These are phyloP conservation scores for Neurospora terricola DNA, from an alignment of 495 filamentous ascomycete genomes.

Conservation along the genomic window DNA sequence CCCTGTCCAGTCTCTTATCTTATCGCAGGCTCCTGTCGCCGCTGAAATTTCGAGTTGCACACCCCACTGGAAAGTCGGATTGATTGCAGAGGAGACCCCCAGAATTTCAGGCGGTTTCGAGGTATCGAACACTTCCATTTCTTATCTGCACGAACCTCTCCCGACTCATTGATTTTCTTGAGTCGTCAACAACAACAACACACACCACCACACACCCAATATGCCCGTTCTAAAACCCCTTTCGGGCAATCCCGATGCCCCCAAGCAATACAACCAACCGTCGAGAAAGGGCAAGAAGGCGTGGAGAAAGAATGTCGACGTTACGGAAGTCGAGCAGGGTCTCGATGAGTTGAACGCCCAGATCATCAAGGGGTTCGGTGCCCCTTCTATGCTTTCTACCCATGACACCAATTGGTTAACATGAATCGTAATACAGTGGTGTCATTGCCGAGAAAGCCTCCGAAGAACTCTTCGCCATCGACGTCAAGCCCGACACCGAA, in stretches of 20 bases:
- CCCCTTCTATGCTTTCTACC: background rate
- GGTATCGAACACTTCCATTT: background rate
- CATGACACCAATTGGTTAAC: constrained; percentile 13
- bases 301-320: constrained; percentile 95
- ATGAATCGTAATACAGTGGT: constrained; percentile 44
- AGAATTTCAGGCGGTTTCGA: background rate
- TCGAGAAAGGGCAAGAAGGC: constrained; percentile 97
- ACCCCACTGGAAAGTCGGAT: background rate
- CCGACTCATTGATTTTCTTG: background rate
- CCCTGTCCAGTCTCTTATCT: constrained; percentile 13
- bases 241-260: constrained; percentile 30
- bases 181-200: background rate
- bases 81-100: background rate
- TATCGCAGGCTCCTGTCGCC: constrained; percentile 5
- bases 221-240: constrained; percentile 21
- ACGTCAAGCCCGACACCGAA: constrained; percentile 42
- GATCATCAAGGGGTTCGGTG: constrained; percentile 69
- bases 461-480: constrained; percentile 70
- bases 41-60: constrained; percentile 15
- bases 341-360: constrained; percentile 77
- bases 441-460: constrained; percentile 70
- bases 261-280: constrained; percentile 60
- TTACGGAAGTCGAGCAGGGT: constrained; percentile 73
- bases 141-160: background rate
- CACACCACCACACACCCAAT: constrained; percentile 1